phyloP scores from a whole-genome alignment of 176 grass and related monocot genomes.

The Aegilops bicornis region DNA sequence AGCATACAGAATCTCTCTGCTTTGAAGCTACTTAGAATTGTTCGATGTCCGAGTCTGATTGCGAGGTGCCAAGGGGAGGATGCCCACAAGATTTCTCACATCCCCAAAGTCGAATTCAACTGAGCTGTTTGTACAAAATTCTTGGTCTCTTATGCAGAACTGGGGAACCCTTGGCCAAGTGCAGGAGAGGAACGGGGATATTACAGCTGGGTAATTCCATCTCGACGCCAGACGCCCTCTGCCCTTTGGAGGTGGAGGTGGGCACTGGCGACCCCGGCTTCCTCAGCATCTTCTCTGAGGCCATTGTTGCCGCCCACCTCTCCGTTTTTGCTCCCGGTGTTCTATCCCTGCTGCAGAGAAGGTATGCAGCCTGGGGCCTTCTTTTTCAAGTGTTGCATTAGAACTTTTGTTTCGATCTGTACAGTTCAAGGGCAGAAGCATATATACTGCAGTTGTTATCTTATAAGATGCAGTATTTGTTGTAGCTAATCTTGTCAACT shows the following conservation, averaged over 20 bases:
- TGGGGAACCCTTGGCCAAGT: background rate
- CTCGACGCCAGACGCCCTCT: no score
- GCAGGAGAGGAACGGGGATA: background rate
- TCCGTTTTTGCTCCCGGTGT: no score
- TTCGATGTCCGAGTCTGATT: background rate
- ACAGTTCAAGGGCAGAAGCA: background rate
- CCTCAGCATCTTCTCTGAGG: no score
- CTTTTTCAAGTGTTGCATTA: no score
- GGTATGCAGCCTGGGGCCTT: background rate
- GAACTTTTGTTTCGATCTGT: background rate
- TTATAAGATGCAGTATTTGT: no score
- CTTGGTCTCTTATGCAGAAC: background rate
- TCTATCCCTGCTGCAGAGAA: background rate
- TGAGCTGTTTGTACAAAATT: background rate
- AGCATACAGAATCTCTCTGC: background rate
- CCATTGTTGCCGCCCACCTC: no score
- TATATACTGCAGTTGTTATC: background rate
- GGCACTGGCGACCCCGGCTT: no score
- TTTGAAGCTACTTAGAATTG: background rate
- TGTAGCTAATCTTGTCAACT: background rate
- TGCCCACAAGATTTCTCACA: background rate
- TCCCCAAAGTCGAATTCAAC: background rate
- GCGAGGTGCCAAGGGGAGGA: background rate
- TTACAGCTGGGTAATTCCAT: no score
- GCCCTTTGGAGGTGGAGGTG: no score